A percentile compares a stretch with the other conserved stretches of the same genome.
Evolutionary conservation across 768 basidiomycete species (phyloP).

Genomic region (Boletus huronensis): DNA sequence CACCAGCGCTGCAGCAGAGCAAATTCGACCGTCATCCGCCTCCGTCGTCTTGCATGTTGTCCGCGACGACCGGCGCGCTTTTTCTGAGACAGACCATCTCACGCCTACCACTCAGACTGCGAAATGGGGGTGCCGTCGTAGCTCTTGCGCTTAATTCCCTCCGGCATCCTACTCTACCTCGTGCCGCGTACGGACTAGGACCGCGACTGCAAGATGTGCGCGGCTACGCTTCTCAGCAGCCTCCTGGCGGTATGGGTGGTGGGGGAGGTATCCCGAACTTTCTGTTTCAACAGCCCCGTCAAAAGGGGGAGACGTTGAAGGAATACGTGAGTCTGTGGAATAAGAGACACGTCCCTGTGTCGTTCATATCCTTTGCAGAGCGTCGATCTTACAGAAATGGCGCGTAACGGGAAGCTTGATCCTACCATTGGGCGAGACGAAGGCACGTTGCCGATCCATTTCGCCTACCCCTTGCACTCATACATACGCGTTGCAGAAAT

Average conservation of each 20-base stretch:
- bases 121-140: conserved; percentile 17
- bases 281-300: conserved; percentile 52
- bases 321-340: conserved; percentile 57
- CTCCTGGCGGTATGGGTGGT: conserved; percentile 34
- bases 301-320: conserved; percentile 84
- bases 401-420: conserved; percentile 81
- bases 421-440: conserved; percentile 89
- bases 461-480: neutral
- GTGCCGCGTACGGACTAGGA: neutral
- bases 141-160: neutral
- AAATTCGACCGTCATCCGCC: neutral
- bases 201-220: conserved; percentile 19
- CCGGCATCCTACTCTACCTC: neutral
- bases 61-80: neutral
- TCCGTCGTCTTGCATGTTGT: conserved; percentile 9
- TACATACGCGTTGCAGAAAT: conserved; percentile 53
- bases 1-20: no score
- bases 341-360: neutral
- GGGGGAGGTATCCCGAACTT: conserved; percentile 53
- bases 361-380: conserved; percentile 44
- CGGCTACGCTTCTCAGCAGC: conserved; percentile 48
- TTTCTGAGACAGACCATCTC: conserved; percentile 8
- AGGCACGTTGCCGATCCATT: conserved; percentile 37
- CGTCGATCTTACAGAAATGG: conserved; percentile 80
- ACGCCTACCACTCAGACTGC: conserved; percentile 17